Conservation (phyloP, 202 grass and related monocot genomes). For the Panicum virgatum region DNA sequence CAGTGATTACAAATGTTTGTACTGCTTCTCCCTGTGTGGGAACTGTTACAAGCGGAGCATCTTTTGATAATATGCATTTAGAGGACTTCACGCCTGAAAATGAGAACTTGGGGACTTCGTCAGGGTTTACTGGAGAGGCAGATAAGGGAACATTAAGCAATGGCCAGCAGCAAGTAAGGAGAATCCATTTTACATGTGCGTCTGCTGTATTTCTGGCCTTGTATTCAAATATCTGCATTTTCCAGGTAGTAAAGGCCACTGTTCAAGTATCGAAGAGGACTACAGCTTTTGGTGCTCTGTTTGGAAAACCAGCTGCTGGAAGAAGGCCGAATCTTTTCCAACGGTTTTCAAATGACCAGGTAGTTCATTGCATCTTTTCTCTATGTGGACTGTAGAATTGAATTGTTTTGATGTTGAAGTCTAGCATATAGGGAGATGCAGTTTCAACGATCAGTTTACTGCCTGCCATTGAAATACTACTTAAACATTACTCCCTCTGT, state of each 20-base stretch:
- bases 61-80: slow-evolving; percentile 33
- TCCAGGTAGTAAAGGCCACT: slow-evolving; percentile 57
- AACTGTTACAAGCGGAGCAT: slow-evolving; percentile 27
- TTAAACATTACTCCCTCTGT: neutral
- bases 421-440: slow-evolving; percentile 17
- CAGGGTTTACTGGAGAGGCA: slow-evolving; percentile 24
- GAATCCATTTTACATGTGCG: slow-evolving; percentile 23
- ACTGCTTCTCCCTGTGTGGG: slow-evolving; percentile 32
- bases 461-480: slow-evolving; percentile 9
- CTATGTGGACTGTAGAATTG: neutral
- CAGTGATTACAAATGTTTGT: slow-evolving; percentile 28
- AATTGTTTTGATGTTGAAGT: slow-evolving; percentile 6
- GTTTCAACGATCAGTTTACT: neutral
- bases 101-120: slow-evolving; percentile 9
- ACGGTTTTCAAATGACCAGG: slow-evolving; percentile 54
- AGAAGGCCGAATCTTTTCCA: slow-evolving; percentile 45
- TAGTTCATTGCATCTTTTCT: slow-evolving; percentile 33
- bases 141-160: slow-evolving; percentile 36
- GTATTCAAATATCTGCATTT: slow-evolving; percentile 4
- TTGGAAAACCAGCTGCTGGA: slow-evolving; percentile 68
- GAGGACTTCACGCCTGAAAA: slow-evolving; percentile 29
- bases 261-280: slow-evolving; percentile 75
- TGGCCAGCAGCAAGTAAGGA: slow-evolving; percentile 39
- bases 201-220: slow-evolving; percentile 14
- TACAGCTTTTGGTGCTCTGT: slow-evolving; percentile 83